phyloP scores from a whole-genome alignment of 225 moss, liverwort and hornwort genomes.

The Physcomitrium patens region DNA sequence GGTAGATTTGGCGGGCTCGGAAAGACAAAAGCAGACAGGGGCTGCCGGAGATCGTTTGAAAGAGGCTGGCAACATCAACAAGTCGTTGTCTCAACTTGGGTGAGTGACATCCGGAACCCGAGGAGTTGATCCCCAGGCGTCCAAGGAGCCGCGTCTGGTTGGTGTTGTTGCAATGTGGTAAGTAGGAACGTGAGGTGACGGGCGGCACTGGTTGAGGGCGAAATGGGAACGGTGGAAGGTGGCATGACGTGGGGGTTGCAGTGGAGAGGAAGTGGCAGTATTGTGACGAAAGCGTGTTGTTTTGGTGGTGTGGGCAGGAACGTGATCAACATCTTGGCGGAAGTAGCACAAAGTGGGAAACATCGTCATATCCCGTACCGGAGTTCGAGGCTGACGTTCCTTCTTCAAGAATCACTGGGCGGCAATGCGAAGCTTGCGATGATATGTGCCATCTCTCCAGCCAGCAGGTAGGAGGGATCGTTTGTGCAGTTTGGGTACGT shows the following conservation, averaged over 20 bases:
- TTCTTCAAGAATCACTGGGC: slow-evolving; percentile 88
- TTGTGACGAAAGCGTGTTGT: too few species aligned
- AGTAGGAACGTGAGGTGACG: not conserved
- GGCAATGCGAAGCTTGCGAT: slow-evolving; percentile 93
- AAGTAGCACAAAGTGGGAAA: slow-evolving; percentile 83
- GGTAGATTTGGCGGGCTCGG: slow-evolving; percentile 90
- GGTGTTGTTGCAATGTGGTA: not conserved
- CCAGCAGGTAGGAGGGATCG: slow-evolving; percentile 60
- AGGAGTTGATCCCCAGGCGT: too few species aligned
- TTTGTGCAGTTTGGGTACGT: not conserved
- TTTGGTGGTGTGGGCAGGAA: slow-evolving; percentile 47
- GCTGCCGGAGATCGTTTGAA: slow-evolving; percentile 87
- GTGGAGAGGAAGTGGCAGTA: too few species aligned
- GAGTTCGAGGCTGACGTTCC: slow-evolving; percentile 81
- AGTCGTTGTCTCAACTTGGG: slow-evolving; percentile 92
- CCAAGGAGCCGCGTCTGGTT: too few species aligned
- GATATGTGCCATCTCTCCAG: slow-evolving; percentile 92
- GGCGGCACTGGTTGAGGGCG: too few species aligned
- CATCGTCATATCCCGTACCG: slow-evolving; percentile 87
- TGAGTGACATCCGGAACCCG: not conserved
- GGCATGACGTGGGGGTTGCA: too few species aligned
- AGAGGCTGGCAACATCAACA: slow-evolving; percentile 92
- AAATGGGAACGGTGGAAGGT: too few species aligned
- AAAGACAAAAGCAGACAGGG: slow-evolving; percentile 91
- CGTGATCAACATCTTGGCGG: slow-evolving; percentile 89